These are phyloP conservation scores for Leptographium galeiforme DNA, from an alignment of 2,329 filamentous ascomycete species.

Conservation along the genomic window DNA sequence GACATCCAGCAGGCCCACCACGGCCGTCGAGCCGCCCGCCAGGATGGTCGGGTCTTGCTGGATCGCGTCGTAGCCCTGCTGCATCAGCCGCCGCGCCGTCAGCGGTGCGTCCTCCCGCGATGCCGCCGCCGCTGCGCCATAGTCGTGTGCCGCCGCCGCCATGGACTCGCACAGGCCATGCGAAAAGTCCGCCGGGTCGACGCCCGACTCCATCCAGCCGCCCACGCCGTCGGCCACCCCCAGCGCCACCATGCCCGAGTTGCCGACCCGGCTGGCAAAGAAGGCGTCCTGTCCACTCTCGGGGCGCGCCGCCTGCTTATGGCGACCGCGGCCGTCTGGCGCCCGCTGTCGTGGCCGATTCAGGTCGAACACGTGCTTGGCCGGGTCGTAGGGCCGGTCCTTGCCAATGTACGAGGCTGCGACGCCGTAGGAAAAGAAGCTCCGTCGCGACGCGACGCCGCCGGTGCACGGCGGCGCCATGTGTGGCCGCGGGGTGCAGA, in stretches of 20 bases:
- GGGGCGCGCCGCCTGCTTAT: slow-evolving; percentile 39
- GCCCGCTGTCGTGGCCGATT: slow-evolving; percentile 38
- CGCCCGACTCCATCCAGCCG: slow-evolving; percentile 83
- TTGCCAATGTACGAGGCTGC: slow-evolving; percentile 67
- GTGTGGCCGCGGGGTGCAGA: background rate
- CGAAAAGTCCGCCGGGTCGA: slow-evolving; percentile 91
- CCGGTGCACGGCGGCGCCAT: background rate
- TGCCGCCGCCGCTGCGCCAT: slow-evolving; percentile 19
- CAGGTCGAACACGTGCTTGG: slow-evolving; percentile 60
- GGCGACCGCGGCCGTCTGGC: background rate
- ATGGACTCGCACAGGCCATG: slow-evolving; percentile 90
- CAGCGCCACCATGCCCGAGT: slow-evolving; percentile 60
- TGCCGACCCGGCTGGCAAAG: slow-evolving; percentile 73
- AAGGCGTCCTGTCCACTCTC: slow-evolving; percentile 91
- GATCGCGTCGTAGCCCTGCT: slow-evolving; percentile 72
- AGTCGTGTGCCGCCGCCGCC: slow-evolving; percentile 58
- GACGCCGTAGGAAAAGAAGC: slow-evolving; percentile 42
- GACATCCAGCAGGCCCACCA: slow-evolving; percentile 62
- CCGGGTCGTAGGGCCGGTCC: slow-evolving; percentile 51
- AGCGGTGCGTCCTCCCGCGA: slow-evolving; percentile 23
- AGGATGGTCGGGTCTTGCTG: slow-evolving; percentile 58
- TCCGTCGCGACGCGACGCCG: background rate
- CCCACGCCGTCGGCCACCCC: slow-evolving; percentile 91
- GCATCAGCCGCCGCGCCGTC: slow-evolving; percentile 58
- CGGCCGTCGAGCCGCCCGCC: slow-evolving; percentile 85